Evolutionary conservation across 2,329 filamentous ascomycete genomes (phyloP), one percentile per base, ranked within the genome.

Genomic region (Aspergillus pseudoglaucus): DNA sequence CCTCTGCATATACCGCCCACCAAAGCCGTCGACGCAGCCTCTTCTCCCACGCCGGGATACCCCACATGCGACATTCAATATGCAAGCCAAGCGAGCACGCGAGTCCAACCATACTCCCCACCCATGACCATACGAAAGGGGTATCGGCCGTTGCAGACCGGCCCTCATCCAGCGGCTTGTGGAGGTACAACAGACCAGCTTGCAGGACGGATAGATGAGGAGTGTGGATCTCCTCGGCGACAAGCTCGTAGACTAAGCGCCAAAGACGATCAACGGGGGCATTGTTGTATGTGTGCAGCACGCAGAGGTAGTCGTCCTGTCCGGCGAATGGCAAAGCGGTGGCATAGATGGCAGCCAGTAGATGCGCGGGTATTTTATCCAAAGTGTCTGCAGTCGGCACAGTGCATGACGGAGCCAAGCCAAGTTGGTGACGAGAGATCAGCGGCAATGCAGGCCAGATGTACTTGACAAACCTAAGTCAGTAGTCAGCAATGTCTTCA

Each of bases 1-100:
- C 68, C 47, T 71, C 64, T 14, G 62, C 52, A 42, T 69, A 71
- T 4, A 70, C 53, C 5, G 65, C 65, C 69, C 69, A 71, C 67
- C 68, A 71, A 6, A 72, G 52, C 5, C 69, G 57, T 17, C 65
- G 53, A 2, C 68, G 62, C 6, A 70, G 56, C 8, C 66, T 58
- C 45, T 69, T 69, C 45, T 71, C 68, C 59, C 64, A 66, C 2
- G 58, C 53, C 1, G 68, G 67, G 38, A 71, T 63, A 3, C 65
- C 66, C 63, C 67, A 69, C 53, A 61, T 61, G 7, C 58, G 59
- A 33, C 61, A 67, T 49, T 70, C 66, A 2, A 70, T 57, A 45
- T 70, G 65, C 20, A 70, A 55, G 0, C 66, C 67, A 1, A 70
- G 56, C 9, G 60, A 62, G 6, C 57, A 58, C 0, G 66, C 61